Evolutionary conservation across 2,329 filamentous ascomycete genomes (phyloP), one percentile per base, ranked within the genome.

Genomic region (Lecanicillium sp.): DNA sequence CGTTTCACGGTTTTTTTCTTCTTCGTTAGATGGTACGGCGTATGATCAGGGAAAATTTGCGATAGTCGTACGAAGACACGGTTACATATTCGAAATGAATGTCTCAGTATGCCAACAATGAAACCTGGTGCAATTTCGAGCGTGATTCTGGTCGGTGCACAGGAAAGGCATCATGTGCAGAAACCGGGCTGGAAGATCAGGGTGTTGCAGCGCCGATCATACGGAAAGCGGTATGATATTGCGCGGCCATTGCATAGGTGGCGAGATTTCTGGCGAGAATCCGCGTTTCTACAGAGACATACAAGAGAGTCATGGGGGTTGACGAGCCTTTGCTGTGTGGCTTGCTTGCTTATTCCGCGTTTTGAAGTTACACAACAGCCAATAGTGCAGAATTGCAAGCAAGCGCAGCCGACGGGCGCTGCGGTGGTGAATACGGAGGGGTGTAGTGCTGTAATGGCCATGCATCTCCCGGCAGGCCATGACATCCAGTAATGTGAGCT

Each of bases 1-100:
- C 49, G 49, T 51, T 51, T 42, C 39, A 17, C 4, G 42, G 26
- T 26, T 15, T 43, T 43, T 42, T 26, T 42, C 30, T 37, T 43
- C 27, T 45, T 11, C 14, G 35, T 35, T 33, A 45, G 48, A 45
- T 32, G 40, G 41, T 19, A 21, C 41, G 48, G 48, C 48, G 40
- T 45, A 49, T 23, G 15, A 43, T 20, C 27, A 21, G 29, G 41
- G 29, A 45, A 36, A 15, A 44, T 32, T 40, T 44, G 36, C 48
- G 17, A 40, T 44, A 49, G 41, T 37, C 38, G 30, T 24, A 41
- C 35, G 37, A 27, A 40, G 8, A 27, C 27, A 40, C 12, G 15
- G 26, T 47, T 27, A 39, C 15, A 27, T 35, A 8, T 24, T 41
- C n/a, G 36, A 23, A 47, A 47, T 20, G 20, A 40, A 35, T 41